Evolutionary conservation across 768 basidiomycete species (phyloP), one percentile per base, ranked within the genome.

Genomic region (Termitomyces sp.): DNA sequence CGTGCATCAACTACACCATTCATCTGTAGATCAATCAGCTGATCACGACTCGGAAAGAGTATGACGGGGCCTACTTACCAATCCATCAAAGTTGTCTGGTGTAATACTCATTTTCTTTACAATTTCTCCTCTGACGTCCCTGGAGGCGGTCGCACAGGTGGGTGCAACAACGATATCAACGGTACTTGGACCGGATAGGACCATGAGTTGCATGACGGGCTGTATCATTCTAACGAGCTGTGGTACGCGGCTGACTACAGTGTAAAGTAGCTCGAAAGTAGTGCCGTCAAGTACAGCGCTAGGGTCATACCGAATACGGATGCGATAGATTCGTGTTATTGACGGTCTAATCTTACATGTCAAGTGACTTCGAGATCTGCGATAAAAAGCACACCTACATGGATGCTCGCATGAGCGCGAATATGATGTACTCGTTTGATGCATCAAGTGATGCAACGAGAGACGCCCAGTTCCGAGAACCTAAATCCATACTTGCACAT

Each of bases 1-100:
- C 70, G 73, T 18, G 80, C 59, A 9, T 71, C 74, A 1, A 80
- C 66, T 9, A 84, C 70, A 1, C 68, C 71, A 57, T 77, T 72
- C 67, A 72, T 74, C 78, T 79, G 57, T 18, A 55, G 29, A 37
- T 51, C 0, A 29, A 26, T 59, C 14, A 31, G 29, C 27, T 55
- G 43, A 42, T 48, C 22, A 55, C 41, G 36, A n/a, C n/a, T n/a
- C n/a, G n/a, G n/a, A 22, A 56, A 53, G 31, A 36, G n/a, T 5
- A 26, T 14, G 37, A 14, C 26, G 39, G 2, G 9, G 27, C 26
- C 7, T 26, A 71, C 69, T 53, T 52, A 78, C 76, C 60, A 71
- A 46, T 47, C 73, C 72, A 41, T 76, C 76, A 2, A 66, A 46
- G 43, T 70, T 72, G 14, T 69, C 68, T 10, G 53, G 39, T 1